Base-by-base conservation (phyloP, 371 early-diverging fungal genomes). In the Batkoa obscura region DNA sequence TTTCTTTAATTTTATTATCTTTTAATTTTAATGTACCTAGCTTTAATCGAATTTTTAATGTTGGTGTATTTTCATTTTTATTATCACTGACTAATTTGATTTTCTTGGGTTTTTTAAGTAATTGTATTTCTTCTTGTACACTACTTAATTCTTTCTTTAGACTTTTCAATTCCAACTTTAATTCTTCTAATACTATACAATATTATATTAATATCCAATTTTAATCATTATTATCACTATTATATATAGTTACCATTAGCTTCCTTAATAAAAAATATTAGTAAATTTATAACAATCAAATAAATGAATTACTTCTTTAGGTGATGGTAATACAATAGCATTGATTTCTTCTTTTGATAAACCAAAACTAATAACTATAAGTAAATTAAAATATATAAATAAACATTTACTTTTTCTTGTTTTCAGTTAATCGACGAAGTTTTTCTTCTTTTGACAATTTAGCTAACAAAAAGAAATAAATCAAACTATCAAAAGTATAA, bases 361-460 rank as follows among this genome's bases (percentile, higher is more conserved):
- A 30, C 48, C 48, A 47, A 23, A 47, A 23, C 48, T 47, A 47
- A 47, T 15, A 6, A 32, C 31, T 23, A 9, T 10, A 15, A n/a
- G n/a, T 47, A 30, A 6, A 62, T 23, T 45, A 23, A 30, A 33
- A 17, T 0, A 8, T 13, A 10, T 57, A 23, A 23, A 23, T 23
- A 23, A 23, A 23, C 23, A 23, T 67, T 61, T 69, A 89, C 81
- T 64, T 66, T 60, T 78, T 80, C 59, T 78, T 82, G 66, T 89
- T 86, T 58, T 77, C 73, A 45, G 72, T 58, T 9, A 85, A 67
- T 59, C 82, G 64, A 38, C 71, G 66, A 57, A 73, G 72, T 15
- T 86, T 67, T 62, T 89, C 84, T 37, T 88, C 88, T 37, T 84
- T 66, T 23, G 85, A 72, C 37, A 86, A 60, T 59, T 83, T 86